phyloP scores from a whole-genome alignment of 1,284 basidiomycete genomes.

The Sparassis latifolia region DNA sequence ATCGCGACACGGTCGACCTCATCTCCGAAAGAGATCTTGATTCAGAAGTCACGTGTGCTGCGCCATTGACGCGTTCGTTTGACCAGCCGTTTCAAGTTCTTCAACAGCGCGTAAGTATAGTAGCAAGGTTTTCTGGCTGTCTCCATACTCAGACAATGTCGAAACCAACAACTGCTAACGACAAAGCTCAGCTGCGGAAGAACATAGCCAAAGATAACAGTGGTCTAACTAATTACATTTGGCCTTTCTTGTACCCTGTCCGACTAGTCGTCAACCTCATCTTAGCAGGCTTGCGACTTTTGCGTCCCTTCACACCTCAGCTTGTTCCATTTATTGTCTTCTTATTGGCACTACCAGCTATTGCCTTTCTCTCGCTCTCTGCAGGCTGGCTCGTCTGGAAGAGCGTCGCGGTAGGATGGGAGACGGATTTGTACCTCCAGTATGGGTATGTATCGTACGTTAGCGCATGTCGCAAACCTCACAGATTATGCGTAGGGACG shows the following conservation, averaged over 20 bases:
- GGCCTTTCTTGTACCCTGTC: conserved; percentile 19
- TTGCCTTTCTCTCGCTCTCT: conserved; percentile 50
- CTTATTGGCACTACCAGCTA: conserved; percentile 52
- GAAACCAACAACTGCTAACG: background rate
- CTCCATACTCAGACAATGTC: too few species aligned
- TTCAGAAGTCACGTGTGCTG: background rate
- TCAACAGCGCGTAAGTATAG: too few species aligned
- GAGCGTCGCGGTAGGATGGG: conserved; percentile 61
- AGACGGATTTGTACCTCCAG: conserved; percentile 58
- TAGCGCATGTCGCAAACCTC: background rate
- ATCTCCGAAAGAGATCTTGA: too few species aligned
- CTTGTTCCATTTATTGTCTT: conserved; percentile 52
- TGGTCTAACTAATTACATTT: conserved; percentile 15
- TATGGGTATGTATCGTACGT: conserved; percentile 54
- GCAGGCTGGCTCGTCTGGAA: conserved; percentile 71
- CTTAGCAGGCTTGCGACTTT: conserved; percentile 13
- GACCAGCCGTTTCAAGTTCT: too few species aligned
- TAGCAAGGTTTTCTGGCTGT: too few species aligned
- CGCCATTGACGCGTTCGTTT: background rate
- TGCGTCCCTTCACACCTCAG: conserved; percentile 35
- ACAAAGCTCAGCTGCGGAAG: conserved; percentile 12
- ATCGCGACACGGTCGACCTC: background rate
- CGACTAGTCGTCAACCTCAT: conserved; percentile 18
- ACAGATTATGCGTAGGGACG: conserved; percentile 40
- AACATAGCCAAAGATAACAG: conserved; percentile 12